phyloP scores from a whole-genome alignment of 345 rosid genomes.

The Bretschneidera sinensis region DNA sequence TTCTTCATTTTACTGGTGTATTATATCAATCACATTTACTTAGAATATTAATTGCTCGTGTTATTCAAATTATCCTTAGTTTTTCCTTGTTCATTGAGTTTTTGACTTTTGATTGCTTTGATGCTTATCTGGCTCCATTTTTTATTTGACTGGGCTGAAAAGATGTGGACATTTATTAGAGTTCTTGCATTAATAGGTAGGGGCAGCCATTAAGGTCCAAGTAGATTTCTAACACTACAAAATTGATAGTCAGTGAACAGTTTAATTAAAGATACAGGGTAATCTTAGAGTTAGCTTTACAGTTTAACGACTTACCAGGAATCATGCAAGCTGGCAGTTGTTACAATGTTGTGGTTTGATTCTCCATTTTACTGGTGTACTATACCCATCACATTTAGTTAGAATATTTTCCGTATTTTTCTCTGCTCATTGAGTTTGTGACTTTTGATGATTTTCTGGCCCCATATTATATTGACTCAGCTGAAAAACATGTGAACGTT shows the following conservation, averaged over 20 bases:
- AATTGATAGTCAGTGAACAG: not conserved
- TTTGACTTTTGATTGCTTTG: too few species aligned
- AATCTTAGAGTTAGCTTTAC: not conserved
- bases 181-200: not conserved
- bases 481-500: not conserved
- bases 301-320: not conserved
- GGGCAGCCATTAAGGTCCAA: not conserved
- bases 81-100: too few species aligned
- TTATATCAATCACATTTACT: not conserved
- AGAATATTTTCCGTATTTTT: too few species aligned
- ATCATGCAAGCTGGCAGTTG: not conserved
- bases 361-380: not conserved
- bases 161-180: not conserved
- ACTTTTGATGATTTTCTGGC: constrained; percentile 1
- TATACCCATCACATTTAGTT: not conserved
- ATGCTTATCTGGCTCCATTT: not conserved
- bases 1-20: too few species aligned
- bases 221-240: not conserved
- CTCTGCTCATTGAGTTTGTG: not conserved
- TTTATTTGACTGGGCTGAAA: not conserved
- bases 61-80: too few species aligned
- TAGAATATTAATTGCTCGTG: too few species aligned
- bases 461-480: not conserved
- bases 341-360: not conserved
- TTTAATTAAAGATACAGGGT: too few species aligned